Conservation (phyloP, 2,329 filamentous ascomycete genomes). For the Alternaria gaisen region DNA sequence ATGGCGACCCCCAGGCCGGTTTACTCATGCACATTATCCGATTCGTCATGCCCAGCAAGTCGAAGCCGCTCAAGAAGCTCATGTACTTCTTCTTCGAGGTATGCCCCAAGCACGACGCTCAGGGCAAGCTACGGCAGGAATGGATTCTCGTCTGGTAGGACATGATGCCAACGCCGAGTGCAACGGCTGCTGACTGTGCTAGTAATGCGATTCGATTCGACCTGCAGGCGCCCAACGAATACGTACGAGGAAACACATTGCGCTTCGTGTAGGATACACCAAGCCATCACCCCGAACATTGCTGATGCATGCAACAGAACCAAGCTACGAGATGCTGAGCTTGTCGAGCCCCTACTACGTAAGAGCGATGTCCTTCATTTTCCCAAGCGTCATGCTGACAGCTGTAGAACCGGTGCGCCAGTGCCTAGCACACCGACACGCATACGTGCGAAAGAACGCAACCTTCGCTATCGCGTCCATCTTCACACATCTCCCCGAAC, state of each 20-base stretch:
- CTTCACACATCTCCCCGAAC: conserved; percentile 84
- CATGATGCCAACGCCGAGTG: not conserved
- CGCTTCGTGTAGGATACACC: conserved; percentile 72
- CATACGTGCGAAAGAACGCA: conserved; percentile 97
- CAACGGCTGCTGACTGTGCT: conserved; percentile 32
- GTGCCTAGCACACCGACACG: conserved; percentile 95
- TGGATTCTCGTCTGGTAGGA: conserved; percentile 96
- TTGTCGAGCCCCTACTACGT: conserved; percentile 91
- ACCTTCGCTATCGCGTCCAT: conserved; percentile 95
- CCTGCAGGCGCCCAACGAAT: conserved; percentile 96
- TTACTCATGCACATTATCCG: conserved; percentile 99
- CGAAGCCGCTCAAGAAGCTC: conserved; percentile 95
- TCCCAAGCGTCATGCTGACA: not conserved
- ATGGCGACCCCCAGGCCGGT: conserved; percentile 93
- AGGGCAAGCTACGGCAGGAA: conserved; percentile 97
- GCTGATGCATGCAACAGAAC: conserved; percentile 56
- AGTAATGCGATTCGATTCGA: conserved; percentile 99
- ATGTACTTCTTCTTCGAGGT: conserved; percentile 99
- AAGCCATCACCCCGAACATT: not conserved
- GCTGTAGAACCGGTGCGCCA: conserved; percentile 76
- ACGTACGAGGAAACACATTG: conserved; percentile 96
- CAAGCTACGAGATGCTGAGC: conserved; percentile 93
- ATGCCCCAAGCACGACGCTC: conserved; percentile 91
- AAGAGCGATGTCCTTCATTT: conserved; percentile 1
- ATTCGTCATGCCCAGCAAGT: conserved; percentile 99